phyloP scores from a whole-genome alignment of 2,329 filamentous ascomycete species.

The Nannizziopsis barbatae region DNA sequence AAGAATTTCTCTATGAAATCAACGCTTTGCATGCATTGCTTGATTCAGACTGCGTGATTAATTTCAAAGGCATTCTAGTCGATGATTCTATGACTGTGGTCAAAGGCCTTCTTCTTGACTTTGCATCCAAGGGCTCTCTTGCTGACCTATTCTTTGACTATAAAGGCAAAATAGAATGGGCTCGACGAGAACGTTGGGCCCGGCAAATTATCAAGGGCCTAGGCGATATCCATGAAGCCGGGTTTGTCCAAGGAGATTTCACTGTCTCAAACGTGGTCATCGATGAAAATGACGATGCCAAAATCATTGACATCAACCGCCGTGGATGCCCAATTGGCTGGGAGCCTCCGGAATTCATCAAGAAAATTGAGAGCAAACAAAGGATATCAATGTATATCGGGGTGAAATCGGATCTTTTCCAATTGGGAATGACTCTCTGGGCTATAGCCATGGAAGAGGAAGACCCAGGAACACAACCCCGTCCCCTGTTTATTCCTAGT shows the following conservation, averaged over 20 bases:
- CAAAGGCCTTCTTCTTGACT: conserved; percentile 82
- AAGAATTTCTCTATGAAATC: conserved; percentile 95
- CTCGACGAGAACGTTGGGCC: conserved; percentile 72
- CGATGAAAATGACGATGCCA: conserved; percentile 69
- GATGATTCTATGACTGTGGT: conserved; percentile 63
- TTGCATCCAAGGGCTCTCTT: conserved; percentile 73
- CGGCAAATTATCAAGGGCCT: conserved; percentile 81
- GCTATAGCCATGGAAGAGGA: conserved; percentile 77
- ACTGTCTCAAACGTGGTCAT: conserved; percentile 96
- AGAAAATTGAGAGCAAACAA: conserved; percentile 76
- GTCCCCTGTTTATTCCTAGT: conserved; percentile 53
- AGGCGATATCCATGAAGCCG: conserved; percentile 85
- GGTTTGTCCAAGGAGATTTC: conserved; percentile 95
- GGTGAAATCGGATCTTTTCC: conserved; percentile 91
- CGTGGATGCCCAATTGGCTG: conserved; percentile 94
- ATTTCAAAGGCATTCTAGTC: conserved; percentile 76
- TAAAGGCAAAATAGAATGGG: conserved; percentile 54
- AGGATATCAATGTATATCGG: conserved; percentile 95
- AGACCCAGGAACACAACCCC: conserved; percentile 69
- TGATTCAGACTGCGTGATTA: conserved; percentile 65
- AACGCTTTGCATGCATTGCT: conserved; percentile 77
- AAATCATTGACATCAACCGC: conserved; percentile 97
- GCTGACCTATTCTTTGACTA: conserved; percentile 84
- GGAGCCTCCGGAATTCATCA: conserved; percentile 86
- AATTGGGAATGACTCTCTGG: conserved; percentile 96